Conservation (phyloP, 2,329 filamentous ascomycete genomes). For the Xylaria sp. region DNA sequence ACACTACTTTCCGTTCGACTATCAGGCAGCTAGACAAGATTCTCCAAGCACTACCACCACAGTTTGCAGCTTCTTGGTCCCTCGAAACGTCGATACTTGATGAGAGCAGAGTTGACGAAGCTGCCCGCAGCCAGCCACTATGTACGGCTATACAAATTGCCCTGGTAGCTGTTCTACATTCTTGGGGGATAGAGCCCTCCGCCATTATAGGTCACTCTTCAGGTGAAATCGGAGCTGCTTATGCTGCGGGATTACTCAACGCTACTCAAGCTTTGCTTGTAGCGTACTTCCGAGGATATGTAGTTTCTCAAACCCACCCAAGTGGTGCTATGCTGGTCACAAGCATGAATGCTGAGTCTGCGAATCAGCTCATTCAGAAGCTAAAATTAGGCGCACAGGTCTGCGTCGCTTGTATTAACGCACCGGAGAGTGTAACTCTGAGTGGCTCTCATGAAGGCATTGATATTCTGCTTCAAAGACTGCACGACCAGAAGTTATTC, state of each 20-base stretch:
- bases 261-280: background rate
- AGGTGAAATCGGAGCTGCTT: slow-evolving; percentile 16
- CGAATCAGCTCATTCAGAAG: too few relatives aligned
- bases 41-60: too few relatives aligned
- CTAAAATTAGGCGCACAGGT: too few relatives aligned
- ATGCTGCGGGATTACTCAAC: slow-evolving; percentile 6
- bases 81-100: too few relatives aligned
- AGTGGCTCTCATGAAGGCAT: background rate
- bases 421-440: background rate
- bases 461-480: background rate
- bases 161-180: background rate
- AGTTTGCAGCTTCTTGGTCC: too few relatives aligned
- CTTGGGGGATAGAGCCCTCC: background rate
- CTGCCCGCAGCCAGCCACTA: background rate
- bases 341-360: too few relatives aligned
- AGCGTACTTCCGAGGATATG: background rate
- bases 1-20: too few relatives aligned
- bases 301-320: too few relatives aligned
- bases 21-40: too few relatives aligned
- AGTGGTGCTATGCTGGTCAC: too few relatives aligned
- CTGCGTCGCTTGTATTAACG: background rate
- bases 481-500: too few relatives aligned
- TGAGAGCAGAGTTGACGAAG: too few relatives aligned
- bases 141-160: slow-evolving; percentile 18
- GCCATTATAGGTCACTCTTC: slow-evolving; percentile 16